Percentiles rank a stretch among this genome's conserved stretches.
These are phyloP conservation scores for Verticillium nubilum DNA, from an alignment of 2,329 filamentous ascomycete genomes.

Conservation along the genomic window DNA sequence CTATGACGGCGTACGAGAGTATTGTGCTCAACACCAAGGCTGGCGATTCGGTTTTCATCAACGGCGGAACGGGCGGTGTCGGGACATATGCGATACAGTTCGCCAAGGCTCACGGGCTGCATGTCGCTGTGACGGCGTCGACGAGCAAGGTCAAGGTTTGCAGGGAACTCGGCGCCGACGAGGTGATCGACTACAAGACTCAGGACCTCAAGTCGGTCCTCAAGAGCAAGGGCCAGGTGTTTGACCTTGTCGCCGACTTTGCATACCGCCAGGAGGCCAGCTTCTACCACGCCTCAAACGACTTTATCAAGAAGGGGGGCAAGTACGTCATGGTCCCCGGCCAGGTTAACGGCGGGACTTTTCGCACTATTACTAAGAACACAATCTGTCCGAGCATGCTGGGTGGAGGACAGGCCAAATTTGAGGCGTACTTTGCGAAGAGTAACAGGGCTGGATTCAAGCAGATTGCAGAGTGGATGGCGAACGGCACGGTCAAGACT, in stretches of 20 bases:
- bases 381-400: conserved; percentile 22
- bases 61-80: conserved; percentile 59
- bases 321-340: conserved; percentile 53
- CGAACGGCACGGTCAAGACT: conserved; percentile 50
- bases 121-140: conserved; percentile 60
- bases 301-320: conserved; percentile 41
- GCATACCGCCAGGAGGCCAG: conserved; percentile 39
- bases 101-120: conserved; percentile 54
- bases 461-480: conserved; percentile 48
- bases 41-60: conserved; percentile 58
- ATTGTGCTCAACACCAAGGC: conserved; percentile 39
- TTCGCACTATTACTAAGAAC: conserved; percentile 17
- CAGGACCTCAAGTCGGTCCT: conserved; percentile 41
- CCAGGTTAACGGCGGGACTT: conserved; percentile 28
- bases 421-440: conserved; percentile 32
- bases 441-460: conserved; percentile 38
- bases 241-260: conserved; percentile 51
- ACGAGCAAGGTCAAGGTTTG: conserved; percentile 52
- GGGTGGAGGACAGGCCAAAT: conserved; percentile 34
- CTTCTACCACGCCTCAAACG: conserved; percentile 46
- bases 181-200: conserved; percentile 56
- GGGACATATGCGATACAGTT: conserved; percentile 60
- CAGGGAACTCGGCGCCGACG: conserved; percentile 55
- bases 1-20: conserved; percentile 41
- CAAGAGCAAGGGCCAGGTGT: conserved; percentile 38